phyloP scores from a whole-genome alignment of 2,329 filamentous ascomycete genomes.

The Lachnellula subtilissima region DNA sequence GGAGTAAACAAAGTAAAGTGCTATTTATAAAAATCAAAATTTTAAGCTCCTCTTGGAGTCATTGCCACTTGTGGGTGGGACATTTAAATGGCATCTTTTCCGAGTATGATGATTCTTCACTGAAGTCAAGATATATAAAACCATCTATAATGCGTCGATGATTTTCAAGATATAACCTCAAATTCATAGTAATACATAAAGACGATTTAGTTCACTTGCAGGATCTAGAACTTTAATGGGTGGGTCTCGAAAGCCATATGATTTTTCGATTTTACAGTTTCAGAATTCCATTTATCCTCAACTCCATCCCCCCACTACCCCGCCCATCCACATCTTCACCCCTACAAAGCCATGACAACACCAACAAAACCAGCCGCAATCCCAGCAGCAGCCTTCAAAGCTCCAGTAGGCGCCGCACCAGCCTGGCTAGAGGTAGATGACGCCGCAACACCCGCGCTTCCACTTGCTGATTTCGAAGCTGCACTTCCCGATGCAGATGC shows the following conservation, averaged over 20 bases:
- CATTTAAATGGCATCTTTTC: neutral
- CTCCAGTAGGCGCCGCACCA: neutral
- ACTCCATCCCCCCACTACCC: neutral
- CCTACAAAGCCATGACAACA: constrained; percentile 7
- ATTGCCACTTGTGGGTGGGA: too few relatives aligned
- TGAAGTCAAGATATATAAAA: too few relatives aligned
- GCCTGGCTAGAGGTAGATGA: neutral
- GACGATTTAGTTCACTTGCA: too few relatives aligned
- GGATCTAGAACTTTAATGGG: too few relatives aligned
- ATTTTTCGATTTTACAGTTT: too few relatives aligned
- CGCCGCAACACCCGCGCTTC: neutral
- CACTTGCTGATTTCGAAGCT: neutral
- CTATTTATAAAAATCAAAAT: neutral
- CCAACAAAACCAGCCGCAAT: constrained; percentile 5
- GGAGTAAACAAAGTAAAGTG: neutral
- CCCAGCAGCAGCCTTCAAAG: neutral
- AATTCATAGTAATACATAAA: too few relatives aligned
- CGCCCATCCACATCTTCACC: neutral
- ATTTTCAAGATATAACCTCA: too few relatives aligned
- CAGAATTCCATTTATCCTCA: neutral
- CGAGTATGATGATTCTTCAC: neutral
- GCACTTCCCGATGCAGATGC: neutral
- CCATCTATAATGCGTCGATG: too few relatives aligned
- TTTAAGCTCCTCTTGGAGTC: neutral
- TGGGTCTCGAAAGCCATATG: too few relatives aligned